Evolutionary conservation across 495 filamentous ascomycete genomes (phyloP), one percentile per base, ranked within the genome.

Genomic region (Neurospora sp.): DNA sequence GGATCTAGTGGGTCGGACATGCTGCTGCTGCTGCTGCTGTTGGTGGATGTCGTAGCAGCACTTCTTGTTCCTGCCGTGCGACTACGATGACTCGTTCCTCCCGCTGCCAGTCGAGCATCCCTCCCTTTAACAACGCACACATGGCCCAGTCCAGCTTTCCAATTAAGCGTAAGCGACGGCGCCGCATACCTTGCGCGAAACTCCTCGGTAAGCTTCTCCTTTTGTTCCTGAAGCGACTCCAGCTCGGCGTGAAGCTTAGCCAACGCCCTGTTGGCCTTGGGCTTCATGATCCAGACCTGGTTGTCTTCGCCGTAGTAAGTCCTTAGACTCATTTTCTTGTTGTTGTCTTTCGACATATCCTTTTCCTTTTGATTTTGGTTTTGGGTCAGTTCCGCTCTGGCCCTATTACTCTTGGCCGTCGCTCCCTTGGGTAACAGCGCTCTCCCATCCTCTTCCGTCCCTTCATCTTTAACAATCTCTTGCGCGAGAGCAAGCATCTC

Each of bases 101-200:
- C 53, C 14, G 3, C 14, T 0, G 53, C 53, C 27, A 66, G 9
- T 9, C 79, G 85, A 40, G 88, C 84, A 75, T 96, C 90, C 80
- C 91, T 94, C 39, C 93, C 93, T 82, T 92, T 97, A 74, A 98
- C 88, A 75, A 98, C 94, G 80, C 92, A 96, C 73, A 96, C 90
- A 78, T 99, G 92, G 3, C 96, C 94, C 5, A 95, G 84, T 1
- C 89, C 89, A 0, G 96, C 90, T 8, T 91, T 92, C 92, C 93
- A 98, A 72, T 89, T 90, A 11, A 99, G 86, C 3, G 91, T 92
- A 12, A 98, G 82, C 68, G 85, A 86, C 10, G 87, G 77, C 1
- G 89, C 90, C 61, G 75, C 80, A 71, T 83, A 78, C n/a, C 80
- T 76, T 6, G 74, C 69, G 31, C 89, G 87, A 14, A 98, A 85